A percentile compares a stretch with the other conserved stretches of the same genome.
These are phyloP conservation scores for Kwoniella shivajii DNA, from an alignment of 1,284 basidiomycete genomes.

Conservation along the genomic window DNA sequence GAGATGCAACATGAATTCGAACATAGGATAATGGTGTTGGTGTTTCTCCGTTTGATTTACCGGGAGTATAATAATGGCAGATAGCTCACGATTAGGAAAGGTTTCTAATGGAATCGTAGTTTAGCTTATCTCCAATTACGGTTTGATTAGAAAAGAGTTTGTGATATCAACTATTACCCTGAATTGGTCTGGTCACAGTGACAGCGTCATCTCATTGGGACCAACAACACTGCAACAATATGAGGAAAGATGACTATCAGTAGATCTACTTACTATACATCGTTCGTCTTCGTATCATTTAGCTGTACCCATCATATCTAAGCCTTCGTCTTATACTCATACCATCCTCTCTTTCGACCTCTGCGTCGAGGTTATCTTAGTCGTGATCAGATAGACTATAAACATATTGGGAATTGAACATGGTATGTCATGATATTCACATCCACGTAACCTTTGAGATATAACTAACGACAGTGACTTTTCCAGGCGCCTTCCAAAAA, in stretches of 20 bases:
- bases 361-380: neutral
- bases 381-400: neutral
- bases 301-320: too few relatives aligned
- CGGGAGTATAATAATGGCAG: too few relatives aligned
- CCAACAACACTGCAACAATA: neutral
- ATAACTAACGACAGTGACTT: slow-evolving; percentile 18
- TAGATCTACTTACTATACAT: too few relatives aligned
- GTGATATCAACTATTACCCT: neutral
- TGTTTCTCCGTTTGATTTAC: too few relatives aligned
- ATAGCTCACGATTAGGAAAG: too few relatives aligned
- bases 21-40: too few relatives aligned
- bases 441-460: neutral
- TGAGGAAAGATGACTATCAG: neutral
- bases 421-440: slow-evolving; percentile 2
- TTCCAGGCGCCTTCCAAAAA: slow-evolving; percentile 85
- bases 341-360: neutral
- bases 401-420: neutral
- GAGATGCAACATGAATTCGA: too few relatives aligned
- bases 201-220: slow-evolving; percentile 2
- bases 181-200: neutral
- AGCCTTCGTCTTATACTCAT: too few relatives aligned
- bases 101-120: too few relatives aligned
- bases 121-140: too few relatives aligned
- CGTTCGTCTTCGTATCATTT: too few relatives aligned
- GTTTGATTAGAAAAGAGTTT: neutral